Evolutionary conservation across 108 stramenopile species (phyloP), one percentile per base, ranked within the genome.

Genomic region (Asterionellopsis glacialis): DNA sequence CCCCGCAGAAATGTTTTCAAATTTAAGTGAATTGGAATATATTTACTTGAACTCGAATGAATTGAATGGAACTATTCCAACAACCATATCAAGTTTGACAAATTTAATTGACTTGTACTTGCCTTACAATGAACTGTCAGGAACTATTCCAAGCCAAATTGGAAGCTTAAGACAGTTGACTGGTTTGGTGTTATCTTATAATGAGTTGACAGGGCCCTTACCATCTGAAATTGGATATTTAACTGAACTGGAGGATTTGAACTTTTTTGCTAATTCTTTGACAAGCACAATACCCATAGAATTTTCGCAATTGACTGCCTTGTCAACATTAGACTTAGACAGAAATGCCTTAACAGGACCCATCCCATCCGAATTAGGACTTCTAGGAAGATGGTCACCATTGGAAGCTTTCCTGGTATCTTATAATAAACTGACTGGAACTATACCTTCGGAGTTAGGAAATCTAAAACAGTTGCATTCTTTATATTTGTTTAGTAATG

Each of bases 321-420:
- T 77, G 48, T 69, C 47, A 19, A 64, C 62, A 42, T 16, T 73
- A n/a, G 53, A 56, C 11, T 16, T 77, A 11, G 55, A 68, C 19
- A 59, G 43, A 16, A 87, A 87, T 63, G 61, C 44, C 13, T 70
- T 87, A 14, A 51, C 76, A 0, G 80, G 77, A 11, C 24, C 66
- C 2, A 70, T 75, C 14, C 65, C 78, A 33, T 33, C 33, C 33
- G 33, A 33, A 7, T 7, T 33, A 5, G 33, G 33, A 33, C 33
- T 33, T 33, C 7, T 33, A 33, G 7, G 5, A 33, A 33, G 33
- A 33, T 5, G 2, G 33, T 7, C 2, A 33, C 2, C 7, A 5
- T 33, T 33, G 33, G 33, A 33, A 33, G 7, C 33, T 33, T 33
- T 33, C 7, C 33, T 7, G 2, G 0, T 67, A 43, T 59, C 58